phyloP scores from a whole-genome alignment of 768 basidiomycete species.

The Serendipita sp. region DNA sequence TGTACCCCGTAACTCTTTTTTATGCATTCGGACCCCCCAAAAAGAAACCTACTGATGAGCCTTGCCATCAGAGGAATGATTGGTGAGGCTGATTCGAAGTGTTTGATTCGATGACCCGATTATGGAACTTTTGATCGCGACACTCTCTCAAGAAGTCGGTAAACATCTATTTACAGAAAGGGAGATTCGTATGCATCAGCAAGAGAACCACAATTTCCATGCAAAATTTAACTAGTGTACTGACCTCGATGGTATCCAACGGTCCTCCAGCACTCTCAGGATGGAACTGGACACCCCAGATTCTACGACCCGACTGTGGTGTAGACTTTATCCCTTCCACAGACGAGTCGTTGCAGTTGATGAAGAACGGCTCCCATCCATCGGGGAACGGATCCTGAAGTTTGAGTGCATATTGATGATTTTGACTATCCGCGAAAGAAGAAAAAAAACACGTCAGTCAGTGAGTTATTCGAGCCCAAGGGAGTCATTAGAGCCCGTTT shows the following conservation, averaged over 20 bases:
- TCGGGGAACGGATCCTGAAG: conserved; percentile 88
- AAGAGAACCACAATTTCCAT: background rate
- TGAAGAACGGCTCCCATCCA: conserved; percentile 99
- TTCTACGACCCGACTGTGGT: conserved; percentile 65
- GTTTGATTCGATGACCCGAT: background rate
- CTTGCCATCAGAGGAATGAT: background rate
- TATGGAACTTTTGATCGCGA: background rate
- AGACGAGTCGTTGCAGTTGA: conserved; percentile 98
- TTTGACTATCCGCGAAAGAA: conserved; percentile 43
- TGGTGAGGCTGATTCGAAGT: background rate
- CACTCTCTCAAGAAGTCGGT: conserved; percentile 1
- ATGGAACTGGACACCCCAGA: conserved; percentile 99
- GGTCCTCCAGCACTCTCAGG: conserved; percentile 98
- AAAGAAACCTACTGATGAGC: too few species aligned
- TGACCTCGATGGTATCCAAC: conserved; percentile 89
- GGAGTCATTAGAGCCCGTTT: conserved; percentile 13
- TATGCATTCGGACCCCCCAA: too few species aligned
- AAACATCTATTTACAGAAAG: too few species aligned
- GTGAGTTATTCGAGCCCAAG: conserved; percentile 11
- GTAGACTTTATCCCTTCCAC: conserved; percentile 99
- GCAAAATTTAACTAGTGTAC: background rate
- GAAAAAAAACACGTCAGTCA: background rate
- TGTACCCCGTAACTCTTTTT: too few species aligned
- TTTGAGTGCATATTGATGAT: conserved; percentile 95
- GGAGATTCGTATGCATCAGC: background rate